These are phyloP conservation scores for Xylaria nigripes DNA, from an alignment of 495 filamentous ascomycete genomes.

Conservation along the genomic window DNA sequence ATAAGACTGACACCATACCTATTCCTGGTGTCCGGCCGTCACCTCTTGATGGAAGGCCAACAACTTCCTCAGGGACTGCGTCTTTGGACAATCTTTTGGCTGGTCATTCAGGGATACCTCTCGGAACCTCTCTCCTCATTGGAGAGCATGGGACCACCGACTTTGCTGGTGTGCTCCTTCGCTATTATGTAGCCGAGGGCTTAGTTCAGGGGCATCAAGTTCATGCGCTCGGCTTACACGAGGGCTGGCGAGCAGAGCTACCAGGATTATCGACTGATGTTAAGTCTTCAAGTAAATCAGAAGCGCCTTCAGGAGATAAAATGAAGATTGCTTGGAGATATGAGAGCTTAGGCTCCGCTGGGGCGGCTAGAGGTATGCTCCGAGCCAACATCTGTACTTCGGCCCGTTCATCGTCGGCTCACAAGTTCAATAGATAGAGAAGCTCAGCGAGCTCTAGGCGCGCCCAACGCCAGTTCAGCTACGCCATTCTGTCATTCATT, in stretches of 20 bases:
- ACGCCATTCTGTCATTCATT: conserved; percentile 74
- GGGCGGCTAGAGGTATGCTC: conserved; percentile 44
- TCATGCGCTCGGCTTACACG: conserved; percentile 71
- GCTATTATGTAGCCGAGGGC: conserved; percentile 90
- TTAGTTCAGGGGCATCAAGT: conserved; percentile 85
- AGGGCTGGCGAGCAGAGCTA: conserved; percentile 73
- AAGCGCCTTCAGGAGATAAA: conserved; percentile 47
- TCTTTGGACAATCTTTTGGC: conserved; percentile 80
- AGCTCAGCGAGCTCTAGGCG: conserved; percentile 13
- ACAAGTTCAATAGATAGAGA: conserved; percentile 17
- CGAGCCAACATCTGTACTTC: neutral
- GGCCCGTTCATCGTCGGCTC: neutral
- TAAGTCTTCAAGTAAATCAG: conserved; percentile 32
- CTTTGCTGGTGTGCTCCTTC: conserved; percentile 73
- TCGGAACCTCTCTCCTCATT: conserved; percentile 74
- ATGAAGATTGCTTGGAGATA: conserved; percentile 99
- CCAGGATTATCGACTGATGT: conserved; percentile 58
- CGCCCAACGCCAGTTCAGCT: conserved; percentile 12
- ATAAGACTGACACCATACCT: conserved; percentile 28
- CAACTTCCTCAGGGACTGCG: conserved; percentile 81
- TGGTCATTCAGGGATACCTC: conserved; percentile 77
- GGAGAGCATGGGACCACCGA: conserved; percentile 93
- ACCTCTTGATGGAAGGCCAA: conserved; percentile 76
- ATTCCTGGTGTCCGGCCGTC: conserved; percentile 74
- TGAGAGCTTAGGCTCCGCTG: conserved; percentile 64